Evolutionary conservation across 768 basidiomycete species (phyloP), one percentile per base, ranked within the genome.

Genomic region (Saitozyma podzolica): DNA sequence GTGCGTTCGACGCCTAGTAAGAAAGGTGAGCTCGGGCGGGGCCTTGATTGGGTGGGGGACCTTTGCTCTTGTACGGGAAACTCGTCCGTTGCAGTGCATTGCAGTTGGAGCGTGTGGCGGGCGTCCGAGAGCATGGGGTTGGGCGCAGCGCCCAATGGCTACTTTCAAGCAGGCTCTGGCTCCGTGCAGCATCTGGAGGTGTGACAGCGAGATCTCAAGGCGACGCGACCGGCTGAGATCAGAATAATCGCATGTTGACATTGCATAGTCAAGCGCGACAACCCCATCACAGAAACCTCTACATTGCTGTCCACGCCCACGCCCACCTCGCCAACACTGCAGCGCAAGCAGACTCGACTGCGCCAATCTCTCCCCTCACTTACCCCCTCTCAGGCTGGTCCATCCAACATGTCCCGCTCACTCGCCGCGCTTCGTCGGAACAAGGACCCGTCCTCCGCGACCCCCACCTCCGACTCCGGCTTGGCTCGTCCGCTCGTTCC

Each of bases 1-100:
- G 68, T 75, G 4, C 69, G 65, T 9, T 63, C 66, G 29, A 75
- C 73, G 39, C 76, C 76, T 40, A 63, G 58, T 17, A 77, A 77
- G 57, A 65, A 63, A 58, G 61, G 73, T 75, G 45, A 57, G 70
- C 9, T 7, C 29, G 29, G 29, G 29, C 29, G 29, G 29, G 29
- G 29, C 2, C 29, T 29, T 29, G 29, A 29, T 29, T 29, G 29
- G 29, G 29, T 29, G 29, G 29, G 29, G 29, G 29, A 29, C 29
- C 29, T 29, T 29, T 29, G 39, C 40, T 58, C 9, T 5, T 16
- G 8, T 49, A 19, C 8, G 8, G 5, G 1, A n/a, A 17, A 19
- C 48, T 14, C n/a, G 17, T 16, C 58, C 52, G 49, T 49, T 6
- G n/a, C 16, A 8, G 9, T 17, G 39, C 40, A 59, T 49, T 51